These are phyloP conservation scores for Zanthoxylum bungeanum DNA, from an alignment of 345 rosid species.

Conservation along the genomic window DNA sequence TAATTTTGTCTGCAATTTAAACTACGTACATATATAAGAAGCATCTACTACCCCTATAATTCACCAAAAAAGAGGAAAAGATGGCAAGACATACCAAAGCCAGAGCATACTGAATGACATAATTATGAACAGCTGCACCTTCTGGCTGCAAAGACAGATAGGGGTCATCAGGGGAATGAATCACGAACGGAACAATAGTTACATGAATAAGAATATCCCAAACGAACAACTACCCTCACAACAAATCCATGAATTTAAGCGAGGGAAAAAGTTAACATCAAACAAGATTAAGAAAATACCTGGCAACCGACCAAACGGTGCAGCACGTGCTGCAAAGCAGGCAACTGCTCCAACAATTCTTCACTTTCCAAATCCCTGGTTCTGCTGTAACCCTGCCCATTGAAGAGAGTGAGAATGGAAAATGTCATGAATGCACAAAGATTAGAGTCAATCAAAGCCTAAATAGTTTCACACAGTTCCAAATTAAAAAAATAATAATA, in stretches of 20 bases:
- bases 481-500: background rate
- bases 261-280: constrained; percentile 1
- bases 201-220: constrained; percentile 5
- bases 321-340: constrained; percentile 83
- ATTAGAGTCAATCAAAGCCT: background rate
- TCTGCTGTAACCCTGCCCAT: constrained; percentile 79
- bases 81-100: constrained; percentile 62
- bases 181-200: background rate
- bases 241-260: background rate
- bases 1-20: too few relatives aligned
- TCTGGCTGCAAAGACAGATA: constrained; percentile 68
- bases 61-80: background rate
- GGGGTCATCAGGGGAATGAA: background rate
- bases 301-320: constrained; percentile 93
- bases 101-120: constrained; percentile 91
- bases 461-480: background rate
- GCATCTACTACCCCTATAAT: background rate
- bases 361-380: constrained; percentile 84
- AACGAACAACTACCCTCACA: background rate
- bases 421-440: background rate
- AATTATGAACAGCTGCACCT: constrained; percentile 86
- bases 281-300: constrained; percentile 40
- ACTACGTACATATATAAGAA: background rate
- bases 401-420: constrained; percentile 15
- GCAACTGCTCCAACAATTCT: constrained; percentile 85